These are phyloP conservation scores for Rhododendron griersonianum DNA, from an alignment of 148 eudicot genomes.

Conservation along the genomic window DNA sequence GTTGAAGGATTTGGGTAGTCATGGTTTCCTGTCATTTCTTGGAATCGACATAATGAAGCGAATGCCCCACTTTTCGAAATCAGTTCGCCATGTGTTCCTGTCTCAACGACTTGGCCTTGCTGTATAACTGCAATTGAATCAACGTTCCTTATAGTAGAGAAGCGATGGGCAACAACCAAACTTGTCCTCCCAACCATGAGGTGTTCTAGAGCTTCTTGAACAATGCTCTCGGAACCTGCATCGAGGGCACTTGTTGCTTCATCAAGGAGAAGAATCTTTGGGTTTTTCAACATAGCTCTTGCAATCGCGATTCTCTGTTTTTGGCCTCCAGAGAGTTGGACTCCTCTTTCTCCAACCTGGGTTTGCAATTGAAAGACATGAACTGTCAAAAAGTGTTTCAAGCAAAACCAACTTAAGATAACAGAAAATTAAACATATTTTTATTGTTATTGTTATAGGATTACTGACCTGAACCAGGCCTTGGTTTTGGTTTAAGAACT, in stretches of 20 bases:
- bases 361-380: background rate
- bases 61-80: constrained; percentile 82
- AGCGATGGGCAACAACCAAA: constrained; percentile 94
- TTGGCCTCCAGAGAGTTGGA: constrained; percentile 97
- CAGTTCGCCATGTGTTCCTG: constrained; percentile 89
- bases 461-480: background rate
- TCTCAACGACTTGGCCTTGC: constrained; percentile 89
- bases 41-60: constrained; percentile 81
- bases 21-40: constrained; percentile 86
- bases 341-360: constrained; percentile 95
- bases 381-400: background rate
- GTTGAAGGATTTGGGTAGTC: constrained; percentile 92
- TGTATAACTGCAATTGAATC: constrained; percentile 86
- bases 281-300: constrained; percentile 95
- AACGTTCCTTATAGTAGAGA: constrained; percentile 92
- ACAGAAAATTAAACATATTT: background rate
- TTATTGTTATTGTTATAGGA: background rate
- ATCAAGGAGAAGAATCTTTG: constrained; percentile 90
- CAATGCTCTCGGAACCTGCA: constrained; percentile 93
- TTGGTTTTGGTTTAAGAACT: background rate
- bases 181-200: constrained; percentile 98
- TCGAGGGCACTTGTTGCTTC: constrained; percentile 99
- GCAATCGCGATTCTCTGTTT: constrained; percentile 99
- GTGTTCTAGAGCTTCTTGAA: constrained; percentile 94
- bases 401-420: background rate